Base-by-base conservation (phyloP, 257 asterid species). In the Solanum raphanifolium region DNA sequence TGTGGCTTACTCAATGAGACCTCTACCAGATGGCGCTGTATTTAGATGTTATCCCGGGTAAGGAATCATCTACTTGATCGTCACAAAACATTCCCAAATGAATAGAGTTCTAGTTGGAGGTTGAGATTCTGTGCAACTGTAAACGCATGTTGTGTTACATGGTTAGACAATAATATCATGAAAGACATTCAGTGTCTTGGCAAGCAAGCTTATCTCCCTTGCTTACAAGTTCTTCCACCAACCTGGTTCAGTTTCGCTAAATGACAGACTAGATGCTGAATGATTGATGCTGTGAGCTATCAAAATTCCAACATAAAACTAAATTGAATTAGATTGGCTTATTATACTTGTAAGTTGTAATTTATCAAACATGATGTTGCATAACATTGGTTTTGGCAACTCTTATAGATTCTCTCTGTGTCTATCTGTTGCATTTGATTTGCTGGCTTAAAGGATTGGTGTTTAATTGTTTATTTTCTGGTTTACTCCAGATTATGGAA, bases 41-140 rank as follows among this genome's bases (percentile, higher is more conserved):
- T 97, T 97, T 87, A 93, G 98, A 93, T 94, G 97, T 87, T 97
- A 94, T 90, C 99, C 99, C 9, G 98, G 95, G 99, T 97, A 91
- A 94, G 95, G 83, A 87, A 75, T 86, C 21, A 12, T 25, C 36
- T 73, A 48, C 86, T 81, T 78, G 60, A 83, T 46, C 83, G 35
- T 62, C 62, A 71, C 87, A 46, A 25, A 27, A 21, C 48, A 84
- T 79, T 10, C 52, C 48, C 29, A 35, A 72, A 72, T 72, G 43
- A 72, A 36, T 10, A 36, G 65, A 55, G 18, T 13, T 25, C 82
- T 73, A 35, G 82, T 73, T 73, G 48, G 82, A 73, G 48, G 16
- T 34, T 73, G 82, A 35, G 48, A 73, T 71, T 85, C 39, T 88
- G 36, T 76, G 55, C 66, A 34, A 88, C 85, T 75, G 5, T 38